Percentiles rank a stretch among this genome's conserved stretches.
These are phyloP conservation scores for Candida sp. DNA, from an alignment of 1,139 yeast species.

Conservation along the genomic window DNA sequence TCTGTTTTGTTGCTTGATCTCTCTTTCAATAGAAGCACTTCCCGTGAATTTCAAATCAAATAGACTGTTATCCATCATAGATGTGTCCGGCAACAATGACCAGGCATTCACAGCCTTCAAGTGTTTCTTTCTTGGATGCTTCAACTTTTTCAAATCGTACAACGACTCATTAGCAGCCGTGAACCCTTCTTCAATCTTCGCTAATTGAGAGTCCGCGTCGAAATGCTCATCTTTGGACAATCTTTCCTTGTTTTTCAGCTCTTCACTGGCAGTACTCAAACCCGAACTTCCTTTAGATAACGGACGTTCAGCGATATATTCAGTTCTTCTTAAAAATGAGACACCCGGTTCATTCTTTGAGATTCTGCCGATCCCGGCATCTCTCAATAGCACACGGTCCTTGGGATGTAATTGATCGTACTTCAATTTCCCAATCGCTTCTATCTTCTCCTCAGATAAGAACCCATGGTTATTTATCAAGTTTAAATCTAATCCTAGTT, in stretches of 20 bases:
- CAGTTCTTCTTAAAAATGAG: conserved; percentile 91
- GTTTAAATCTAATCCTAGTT: conserved; percentile 81
- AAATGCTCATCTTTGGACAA: conserved; percentile 28
- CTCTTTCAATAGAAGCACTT: conserved; percentile 66
- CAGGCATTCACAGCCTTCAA: conserved; percentile 78
- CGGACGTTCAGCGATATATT: conserved; percentile 68
- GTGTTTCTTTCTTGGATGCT: conserved; percentile 80
- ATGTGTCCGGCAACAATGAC: conserved; percentile 88
- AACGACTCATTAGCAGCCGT: conserved; percentile 58
- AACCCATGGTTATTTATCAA: conserved; percentile 69
- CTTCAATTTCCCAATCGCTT: conserved; percentile 23
- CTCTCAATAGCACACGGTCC: conserved; percentile 79
- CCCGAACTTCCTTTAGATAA: conserved; percentile 19
- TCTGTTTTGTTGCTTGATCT: conserved; percentile 42
- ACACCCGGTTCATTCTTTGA: conserved; percentile 66
- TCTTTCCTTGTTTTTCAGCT: conserved; percentile 22
- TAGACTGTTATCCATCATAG: conserved; percentile 81
- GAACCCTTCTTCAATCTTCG: conserved; percentile 79
- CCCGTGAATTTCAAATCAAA: conserved; percentile 78
- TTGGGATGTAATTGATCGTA: conserved; percentile 61
- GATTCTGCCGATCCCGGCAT: conserved; percentile 62
- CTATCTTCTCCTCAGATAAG: conserved; percentile 46
- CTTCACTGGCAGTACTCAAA: conserved; percentile 15
- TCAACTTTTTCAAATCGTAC: conserved; percentile 45
- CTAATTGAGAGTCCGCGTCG: conserved; percentile 68